phyloP scores from a whole-genome alignment of 768 basidiomycete species.

The Boletus sp. region DNA sequence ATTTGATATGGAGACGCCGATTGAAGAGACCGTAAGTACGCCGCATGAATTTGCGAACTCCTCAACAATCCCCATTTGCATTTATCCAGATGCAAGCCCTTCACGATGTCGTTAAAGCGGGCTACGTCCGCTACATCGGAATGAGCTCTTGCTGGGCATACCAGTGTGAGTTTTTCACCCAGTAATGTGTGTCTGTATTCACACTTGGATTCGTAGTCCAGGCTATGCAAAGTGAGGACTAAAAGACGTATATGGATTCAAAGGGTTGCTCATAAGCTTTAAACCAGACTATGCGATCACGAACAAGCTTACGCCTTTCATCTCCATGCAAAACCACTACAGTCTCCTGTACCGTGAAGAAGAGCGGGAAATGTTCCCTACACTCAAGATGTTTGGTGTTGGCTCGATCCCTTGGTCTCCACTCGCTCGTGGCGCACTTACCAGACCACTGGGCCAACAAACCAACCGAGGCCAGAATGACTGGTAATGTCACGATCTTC shows the following conservation, averaged over 20 bases:
- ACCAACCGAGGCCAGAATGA: slow-evolving; percentile 24
- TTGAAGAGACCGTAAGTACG: slow-evolving; percentile 40
- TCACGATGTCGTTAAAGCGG: slow-evolving; percentile 49
- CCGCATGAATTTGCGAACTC: background rate
- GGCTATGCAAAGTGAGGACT: slow-evolving; percentile 37
- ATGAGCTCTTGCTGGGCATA: slow-evolving; percentile 43
- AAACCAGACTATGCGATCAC: slow-evolving; percentile 38
- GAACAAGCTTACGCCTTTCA: slow-evolving; percentile 51
- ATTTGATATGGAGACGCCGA: slow-evolving; percentile 50
- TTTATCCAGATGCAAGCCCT: slow-evolving; percentile 43
- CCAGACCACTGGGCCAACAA: slow-evolving; percentile 34
- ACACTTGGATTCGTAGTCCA: slow-evolving; percentile 29
- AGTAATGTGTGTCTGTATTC: background rate
- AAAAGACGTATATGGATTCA: background rate
- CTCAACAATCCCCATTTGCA: background rate
- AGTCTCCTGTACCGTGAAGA: slow-evolving; percentile 59
- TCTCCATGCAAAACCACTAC: slow-evolving; percentile 66
- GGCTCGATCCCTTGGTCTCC: slow-evolving; percentile 49
- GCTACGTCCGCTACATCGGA: slow-evolving; percentile 48
- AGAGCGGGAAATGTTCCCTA: slow-evolving; percentile 59
- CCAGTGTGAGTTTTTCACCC: slow-evolving; percentile 30
- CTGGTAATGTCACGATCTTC: slow-evolving; percentile 13
- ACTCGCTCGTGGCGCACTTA: slow-evolving; percentile 37
- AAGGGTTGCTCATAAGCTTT: background rate
- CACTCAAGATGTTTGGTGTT: slow-evolving; percentile 43